A percentile compares a stretch with the other conserved stretches of the same genome.
phyloP scores from a whole-genome alignment of 371 early-diverging fungal species.

The Mortierella polycephala region DNA sequence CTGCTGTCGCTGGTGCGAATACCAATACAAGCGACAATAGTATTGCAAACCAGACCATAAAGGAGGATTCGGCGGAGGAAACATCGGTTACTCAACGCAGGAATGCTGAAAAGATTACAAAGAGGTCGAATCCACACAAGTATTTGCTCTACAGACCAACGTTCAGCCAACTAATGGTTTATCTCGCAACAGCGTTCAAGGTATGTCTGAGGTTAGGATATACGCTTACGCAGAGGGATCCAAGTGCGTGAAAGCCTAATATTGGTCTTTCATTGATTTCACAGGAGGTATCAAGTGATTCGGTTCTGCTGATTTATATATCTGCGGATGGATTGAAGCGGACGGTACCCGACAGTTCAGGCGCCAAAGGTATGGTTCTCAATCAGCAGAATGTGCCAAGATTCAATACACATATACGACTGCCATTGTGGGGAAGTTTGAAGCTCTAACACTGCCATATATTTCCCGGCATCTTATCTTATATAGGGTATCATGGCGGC shows the following conservation, averaged over 20 bases:
- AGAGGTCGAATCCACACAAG: constrained; percentile 90
- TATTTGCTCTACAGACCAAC: constrained; percentile 91
- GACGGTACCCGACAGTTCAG: constrained; percentile 35
- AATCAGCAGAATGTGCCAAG: too few relatives aligned
- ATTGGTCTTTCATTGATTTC: not conserved
- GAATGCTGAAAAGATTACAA: constrained; percentile 20
- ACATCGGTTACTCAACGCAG: constrained; percentile 20
- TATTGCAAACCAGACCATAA: constrained; percentile 10
- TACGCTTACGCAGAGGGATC: not conserved
- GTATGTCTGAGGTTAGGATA: constrained; percentile 40
- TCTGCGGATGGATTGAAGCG: constrained; percentile 88
- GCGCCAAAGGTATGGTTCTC: constrained; percentile 26
- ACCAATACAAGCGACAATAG: constrained; percentile 14
- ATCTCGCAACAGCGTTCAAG: constrained; percentile 91
- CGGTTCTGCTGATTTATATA: constrained; percentile 86
- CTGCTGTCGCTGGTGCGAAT: constrained; percentile 27
- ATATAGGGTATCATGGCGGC: constrained; percentile 78
- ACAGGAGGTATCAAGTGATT: constrained; percentile 83
- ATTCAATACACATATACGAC: too few relatives aligned
- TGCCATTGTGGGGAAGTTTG: too few relatives aligned
- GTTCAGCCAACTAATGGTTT: constrained; percentile 86
- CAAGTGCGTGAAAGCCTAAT: not conserved
- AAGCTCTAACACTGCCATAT: too few relatives aligned
- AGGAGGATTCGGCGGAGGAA: constrained; percentile 35
- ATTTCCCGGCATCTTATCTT: not conserved